Percentiles rank a stretch among this genome's conserved stretches.
Evolutionary conservation across 2,329 filamentous ascomycete species (phyloP).

Genomic region (Botrytis sinoallii): DNA sequence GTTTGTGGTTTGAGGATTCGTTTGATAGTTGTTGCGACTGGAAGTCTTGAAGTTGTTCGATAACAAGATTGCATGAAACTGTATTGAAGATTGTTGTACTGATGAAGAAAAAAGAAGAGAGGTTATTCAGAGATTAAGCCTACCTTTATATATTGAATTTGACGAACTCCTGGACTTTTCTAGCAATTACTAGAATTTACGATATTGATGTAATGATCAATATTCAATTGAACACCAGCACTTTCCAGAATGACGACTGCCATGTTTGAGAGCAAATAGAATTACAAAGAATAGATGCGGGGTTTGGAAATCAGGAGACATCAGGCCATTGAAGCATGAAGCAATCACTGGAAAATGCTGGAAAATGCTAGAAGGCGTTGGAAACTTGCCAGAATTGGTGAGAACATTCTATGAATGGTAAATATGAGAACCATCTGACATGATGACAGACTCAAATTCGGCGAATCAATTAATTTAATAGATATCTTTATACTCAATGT

Average conservation of each 20-base stretch:
- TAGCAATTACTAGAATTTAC: conserved; percentile 16
- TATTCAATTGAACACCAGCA: conserved; percentile 1
- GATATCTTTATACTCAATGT: background rate
- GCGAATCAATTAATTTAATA: background rate
- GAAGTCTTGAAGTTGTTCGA: conserved; percentile 18
- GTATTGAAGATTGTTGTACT: conserved; percentile 20
- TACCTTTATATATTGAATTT: conserved; percentile 18
- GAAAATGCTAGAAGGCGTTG: background rate
- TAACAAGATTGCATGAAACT: conserved; percentile 16
- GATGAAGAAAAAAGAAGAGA: conserved; percentile 13
- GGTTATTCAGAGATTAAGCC: background rate
- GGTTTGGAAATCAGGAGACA: background rate
- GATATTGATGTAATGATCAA: background rate
- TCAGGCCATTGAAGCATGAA: conserved; percentile 10
- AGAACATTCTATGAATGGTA: background rate
- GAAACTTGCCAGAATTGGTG: conserved; percentile 10
- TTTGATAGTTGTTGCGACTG: conserved; percentile 16
- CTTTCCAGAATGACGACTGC: background rate
- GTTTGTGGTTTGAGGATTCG: conserved; percentile 31
- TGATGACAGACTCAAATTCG: background rate
- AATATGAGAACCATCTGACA: background rate
- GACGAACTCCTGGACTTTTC: background rate
- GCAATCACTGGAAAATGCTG: background rate
- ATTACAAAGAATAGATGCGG: conserved; percentile 7
- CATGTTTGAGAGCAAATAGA: conserved; percentile 9